phyloP scores from a whole-genome alignment of 2,329 filamentous ascomycete species.

The Aspergillus sp. region DNA sequence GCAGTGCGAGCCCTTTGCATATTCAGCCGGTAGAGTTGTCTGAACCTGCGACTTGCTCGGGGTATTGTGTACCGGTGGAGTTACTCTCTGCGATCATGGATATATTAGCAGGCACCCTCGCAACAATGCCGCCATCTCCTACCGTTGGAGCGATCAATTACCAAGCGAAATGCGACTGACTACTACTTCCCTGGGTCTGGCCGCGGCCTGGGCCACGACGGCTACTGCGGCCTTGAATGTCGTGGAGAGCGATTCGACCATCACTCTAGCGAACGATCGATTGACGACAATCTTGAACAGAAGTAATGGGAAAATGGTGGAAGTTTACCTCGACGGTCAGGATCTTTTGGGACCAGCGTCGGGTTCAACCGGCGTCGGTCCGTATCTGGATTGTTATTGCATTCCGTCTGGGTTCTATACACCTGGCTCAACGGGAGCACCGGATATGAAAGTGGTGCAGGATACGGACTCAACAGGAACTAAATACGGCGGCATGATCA shows the following conservation, averaged over 20 bases:
- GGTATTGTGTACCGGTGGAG: too few relatives aligned
- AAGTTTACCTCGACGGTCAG: conserved; percentile 39
- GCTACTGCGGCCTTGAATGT: conserved; percentile 11
- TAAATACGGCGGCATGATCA: conserved; percentile 49
- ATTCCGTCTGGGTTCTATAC: conserved; percentile 51
- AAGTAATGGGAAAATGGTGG: conserved; percentile 32
- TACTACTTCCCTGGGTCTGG: conserved; percentile 1
- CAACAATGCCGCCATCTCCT: too few relatives aligned
- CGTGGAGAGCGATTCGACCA: conserved; percentile 11
- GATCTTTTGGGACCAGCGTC: conserved; percentile 43
- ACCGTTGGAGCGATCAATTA: too few relatives aligned
- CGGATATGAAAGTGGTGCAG: conserved; percentile 43
- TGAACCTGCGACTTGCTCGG: too few relatives aligned
- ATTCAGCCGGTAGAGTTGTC: too few relatives aligned
- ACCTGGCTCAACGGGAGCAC: conserved; percentile 40
- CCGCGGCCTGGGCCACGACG: conserved; percentile 5
- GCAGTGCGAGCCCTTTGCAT: too few relatives aligned
- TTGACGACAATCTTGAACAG: conserved; percentile 39
- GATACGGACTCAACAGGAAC: conserved; percentile 43
- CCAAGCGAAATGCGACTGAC: not conserved
- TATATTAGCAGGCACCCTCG: too few relatives aligned
- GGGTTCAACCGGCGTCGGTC: conserved; percentile 43
- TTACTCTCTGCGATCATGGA: too few relatives aligned
- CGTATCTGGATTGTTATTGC: conserved; percentile 57
- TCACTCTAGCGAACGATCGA: conserved; percentile 36